These are phyloP conservation scores for Backusella sp. DNA, from an alignment of 192 early-diverging fungal genomes.

Conservation along the genomic window DNA sequence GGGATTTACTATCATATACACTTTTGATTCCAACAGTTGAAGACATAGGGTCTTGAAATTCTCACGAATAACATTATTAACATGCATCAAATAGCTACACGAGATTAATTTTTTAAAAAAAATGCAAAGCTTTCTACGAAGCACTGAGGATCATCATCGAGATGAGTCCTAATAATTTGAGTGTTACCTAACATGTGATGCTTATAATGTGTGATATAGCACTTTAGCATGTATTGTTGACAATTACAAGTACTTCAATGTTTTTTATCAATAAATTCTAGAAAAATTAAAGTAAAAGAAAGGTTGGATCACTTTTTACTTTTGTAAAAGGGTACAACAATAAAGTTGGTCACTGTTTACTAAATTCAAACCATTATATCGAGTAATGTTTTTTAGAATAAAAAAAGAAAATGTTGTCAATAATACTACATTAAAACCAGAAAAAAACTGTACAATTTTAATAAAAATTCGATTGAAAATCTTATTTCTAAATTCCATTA, in stretches of 20 bases:
- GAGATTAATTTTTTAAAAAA: not conserved
- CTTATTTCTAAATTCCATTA: slow-evolving; percentile 1
- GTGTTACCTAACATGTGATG: slow-evolving; percentile 1
- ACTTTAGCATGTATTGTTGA: not conserved
- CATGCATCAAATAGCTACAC: not conserved
- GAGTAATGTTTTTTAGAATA: not conserved
- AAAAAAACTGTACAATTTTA: not conserved
- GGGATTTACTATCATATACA: not conserved
- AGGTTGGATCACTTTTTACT: not conserved
- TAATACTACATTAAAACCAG: not conserved
- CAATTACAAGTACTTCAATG: not conserved
- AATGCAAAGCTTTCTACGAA: not conserved
- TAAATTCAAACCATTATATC: not conserved
- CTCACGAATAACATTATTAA: not conserved
- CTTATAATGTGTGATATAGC: not conserved
- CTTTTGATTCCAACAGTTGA: not conserved
- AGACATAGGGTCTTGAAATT: not conserved
- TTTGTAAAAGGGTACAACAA: not conserved
- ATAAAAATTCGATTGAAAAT: not conserved
- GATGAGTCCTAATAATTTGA: not conserved
- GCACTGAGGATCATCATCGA: not conserved
- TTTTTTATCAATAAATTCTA: not conserved
- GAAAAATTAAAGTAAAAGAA: not conserved
- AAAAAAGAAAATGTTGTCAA: slow-evolving; percentile 9
- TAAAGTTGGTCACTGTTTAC: not conserved